Conservation (phyloP, 176 grass and related monocot species). For the Cocos nucifera region DNA sequence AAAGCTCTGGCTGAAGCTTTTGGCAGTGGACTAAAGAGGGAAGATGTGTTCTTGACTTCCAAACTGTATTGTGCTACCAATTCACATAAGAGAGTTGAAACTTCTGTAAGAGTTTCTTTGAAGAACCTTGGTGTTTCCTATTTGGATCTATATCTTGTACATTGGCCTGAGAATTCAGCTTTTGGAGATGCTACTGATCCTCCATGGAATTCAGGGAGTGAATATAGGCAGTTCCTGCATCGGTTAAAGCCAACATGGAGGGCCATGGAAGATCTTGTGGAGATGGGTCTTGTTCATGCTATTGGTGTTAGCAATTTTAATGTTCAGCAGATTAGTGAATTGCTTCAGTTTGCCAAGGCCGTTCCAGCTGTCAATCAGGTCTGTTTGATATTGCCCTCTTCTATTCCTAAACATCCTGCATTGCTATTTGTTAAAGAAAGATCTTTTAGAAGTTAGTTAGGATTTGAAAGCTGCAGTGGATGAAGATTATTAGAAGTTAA, state of each 20-base stretch:
- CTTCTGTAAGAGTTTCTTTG: slow-evolving; percentile 31
- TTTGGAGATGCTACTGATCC: slow-evolving; percentile 39
- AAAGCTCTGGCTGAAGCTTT: slow-evolving; percentile 26
- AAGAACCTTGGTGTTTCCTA: slow-evolving; percentile 33
- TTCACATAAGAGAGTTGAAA: slow-evolving; percentile 37
- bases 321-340: slow-evolving; percentile 30
- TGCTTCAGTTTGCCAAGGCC: slow-evolving; percentile 35
- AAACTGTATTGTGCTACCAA: slow-evolving; percentile 31
- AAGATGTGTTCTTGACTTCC: slow-evolving; percentile 37
- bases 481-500: too few relatives aligned
- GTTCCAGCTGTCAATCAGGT: slow-evolving; percentile 44
- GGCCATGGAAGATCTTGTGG: slow-evolving; percentile 34
- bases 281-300: slow-evolving; percentile 22
- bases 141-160: slow-evolving; percentile 41
- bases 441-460: too few relatives aligned
- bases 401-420: too few relatives aligned
- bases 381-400: background rate
- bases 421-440: too few relatives aligned
- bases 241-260: slow-evolving; percentile 32
- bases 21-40: slow-evolving; percentile 21
- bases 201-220: slow-evolving; percentile 20
- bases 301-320: slow-evolving; percentile 46
- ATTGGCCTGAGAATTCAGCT: slow-evolving; percentile 32
- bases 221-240: slow-evolving; percentile 31
- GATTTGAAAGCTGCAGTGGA: too few relatives aligned